A percentile compares a stretch with the other conserved stretches of the same genome.
phyloP scores from a whole-genome alignment of 148 eudicot species.

The Polygonum maritimum region DNA sequence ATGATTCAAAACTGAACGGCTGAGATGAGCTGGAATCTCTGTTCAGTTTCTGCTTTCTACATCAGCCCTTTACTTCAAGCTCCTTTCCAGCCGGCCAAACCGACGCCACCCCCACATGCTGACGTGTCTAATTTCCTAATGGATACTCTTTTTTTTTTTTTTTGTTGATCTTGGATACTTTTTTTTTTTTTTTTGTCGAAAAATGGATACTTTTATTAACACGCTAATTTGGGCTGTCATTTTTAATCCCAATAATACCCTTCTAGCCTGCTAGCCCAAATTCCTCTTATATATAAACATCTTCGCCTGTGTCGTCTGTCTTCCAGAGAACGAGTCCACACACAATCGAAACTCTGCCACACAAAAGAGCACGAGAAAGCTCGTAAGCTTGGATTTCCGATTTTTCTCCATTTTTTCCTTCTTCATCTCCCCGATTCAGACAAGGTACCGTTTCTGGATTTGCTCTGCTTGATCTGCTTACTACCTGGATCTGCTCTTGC shows the following conservation, averaged over 20 bases:
- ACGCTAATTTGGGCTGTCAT: neutral
- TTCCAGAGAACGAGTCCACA: neutral
- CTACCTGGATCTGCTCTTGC: neutral
- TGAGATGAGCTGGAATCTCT: neutral
- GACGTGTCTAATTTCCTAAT: neutral
- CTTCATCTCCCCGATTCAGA: neutral
- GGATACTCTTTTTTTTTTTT: no score
- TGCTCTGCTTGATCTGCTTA: neutral
- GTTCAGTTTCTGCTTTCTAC: neutral
- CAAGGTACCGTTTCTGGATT: neutral
- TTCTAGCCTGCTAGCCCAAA: no score
- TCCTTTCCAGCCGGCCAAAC: constrained; percentile 3
- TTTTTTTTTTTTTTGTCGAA: no score
- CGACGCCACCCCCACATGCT: neutral
- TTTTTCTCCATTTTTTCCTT: neutral
- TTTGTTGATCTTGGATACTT: neutral
- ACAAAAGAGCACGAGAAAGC: neutral
- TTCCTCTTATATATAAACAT: constrained; percentile 1
- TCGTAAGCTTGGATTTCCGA: neutral
- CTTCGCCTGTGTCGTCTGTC: neutral
- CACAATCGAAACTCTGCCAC: neutral
- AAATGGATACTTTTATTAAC: neutral
- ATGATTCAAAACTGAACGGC: neutral
- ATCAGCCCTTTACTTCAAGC: neutral
- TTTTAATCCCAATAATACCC: constrained; percentile 6